These are phyloP conservation scores for Tricholoma sp. DNA, from an alignment of 768 basidiomycete genomes.

Conservation along the genomic window DNA sequence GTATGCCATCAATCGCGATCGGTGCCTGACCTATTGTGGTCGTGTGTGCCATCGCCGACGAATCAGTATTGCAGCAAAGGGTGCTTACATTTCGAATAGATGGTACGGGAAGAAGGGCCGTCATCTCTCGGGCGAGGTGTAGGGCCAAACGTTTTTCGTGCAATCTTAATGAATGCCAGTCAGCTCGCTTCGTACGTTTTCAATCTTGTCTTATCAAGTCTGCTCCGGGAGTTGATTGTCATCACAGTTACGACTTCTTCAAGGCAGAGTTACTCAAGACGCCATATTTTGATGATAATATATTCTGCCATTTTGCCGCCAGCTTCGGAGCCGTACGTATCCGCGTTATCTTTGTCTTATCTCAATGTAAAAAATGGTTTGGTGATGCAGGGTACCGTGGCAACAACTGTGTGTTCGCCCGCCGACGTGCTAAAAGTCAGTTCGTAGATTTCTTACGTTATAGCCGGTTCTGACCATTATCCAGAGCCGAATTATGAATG, in stretches of 20 bases:
- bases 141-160: slow-evolving; percentile 82
- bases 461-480: not conserved
- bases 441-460: not conserved
- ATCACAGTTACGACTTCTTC: slow-evolving; percentile 76
- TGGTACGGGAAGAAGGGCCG: slow-evolving; percentile 82
- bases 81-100: slow-evolving; percentile 36
- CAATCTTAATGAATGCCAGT: slow-evolving; percentile 86
- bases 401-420: slow-evolving; percentile 85
- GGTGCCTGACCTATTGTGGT: slow-evolving; percentile 13
- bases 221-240: not conserved
- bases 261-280: slow-evolving; percentile 77
- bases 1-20: slow-evolving; percentile 6
- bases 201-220: not conserved
- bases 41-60: slow-evolving; percentile 10
- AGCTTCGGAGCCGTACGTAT: slow-evolving; percentile 75
- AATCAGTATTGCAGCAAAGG: too few species aligned
- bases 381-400: slow-evolving; percentile 65
- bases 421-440: slow-evolving; percentile 78
- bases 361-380: not conserved
- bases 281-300: slow-evolving; percentile 74
- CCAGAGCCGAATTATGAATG: slow-evolving; percentile 85
- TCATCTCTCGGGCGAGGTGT: slow-evolving; percentile 75
- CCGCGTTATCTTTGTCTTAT: not conserved
- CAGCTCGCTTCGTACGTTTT: slow-evolving; percentile 79
- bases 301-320: slow-evolving; percentile 77